Base-by-base conservation (phyloP, 148 eudicot genomes). In the Silene uniflora region DNA sequence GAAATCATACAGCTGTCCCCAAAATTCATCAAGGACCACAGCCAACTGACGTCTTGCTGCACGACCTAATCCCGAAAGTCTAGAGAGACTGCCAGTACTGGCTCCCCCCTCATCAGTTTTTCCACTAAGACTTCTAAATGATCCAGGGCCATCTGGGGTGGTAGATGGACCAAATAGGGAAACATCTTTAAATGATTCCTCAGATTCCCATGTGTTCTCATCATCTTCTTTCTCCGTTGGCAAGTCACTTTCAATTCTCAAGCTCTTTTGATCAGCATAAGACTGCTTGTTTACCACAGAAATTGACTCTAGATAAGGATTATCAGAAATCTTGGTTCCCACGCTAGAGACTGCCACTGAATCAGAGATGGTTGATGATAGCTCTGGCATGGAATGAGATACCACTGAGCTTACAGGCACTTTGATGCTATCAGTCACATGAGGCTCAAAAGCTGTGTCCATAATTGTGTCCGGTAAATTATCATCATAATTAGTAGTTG, bases 1-100 rank as follows among this genome's bases (percentile, higher is more conserved):
- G 71, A 90, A 87, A 86, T 95, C 99, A 89, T 87, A 92, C 52
- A 95, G 72, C 77, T 92, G 96, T 47, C 94, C 97, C 99, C 97
- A 95, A 83, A 95, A 95, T 32, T 95, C 99, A 85, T 92, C 97
- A 65, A 95, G 94, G 75, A 83, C 85, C 18, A 83, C 84, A 76
- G 97, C 87, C 72, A 92, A 75, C 65, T 95, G 96, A 29, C 97
- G 90, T 77, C 99, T 86, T 47, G 91, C 92, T 72, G 99, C 97
- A 71, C 97, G 98, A 61, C 91, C 99, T 85, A 90, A 76, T 67
- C 99, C 99, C 23, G 96, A 90, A 59, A 95, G 76, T 84, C 92
- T 88, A 68, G 99, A 88, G 21, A 91, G 88, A 76, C 99, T 95
- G 52, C 96, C 97, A 21, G 87, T 69, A 58, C 98, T 87, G 67